These are phyloP conservation scores for Candida sphagnicola DNA, from an alignment of 805 yeast genomes.

Conservation along the genomic window DNA sequence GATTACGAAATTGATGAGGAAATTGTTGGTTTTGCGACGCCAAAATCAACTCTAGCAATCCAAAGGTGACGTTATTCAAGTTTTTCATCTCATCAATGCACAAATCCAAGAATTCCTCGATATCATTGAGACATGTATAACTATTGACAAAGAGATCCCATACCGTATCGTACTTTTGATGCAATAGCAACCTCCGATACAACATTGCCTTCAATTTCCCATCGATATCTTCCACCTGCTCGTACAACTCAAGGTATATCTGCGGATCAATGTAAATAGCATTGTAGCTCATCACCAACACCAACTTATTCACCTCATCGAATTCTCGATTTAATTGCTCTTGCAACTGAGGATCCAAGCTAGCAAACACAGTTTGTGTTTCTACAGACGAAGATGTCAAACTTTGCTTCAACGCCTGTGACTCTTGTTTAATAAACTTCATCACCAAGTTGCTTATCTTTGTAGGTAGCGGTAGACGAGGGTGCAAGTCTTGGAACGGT, in stretches of 20 bases:
- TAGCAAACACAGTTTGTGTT: not conserved
- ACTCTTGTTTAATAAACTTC: conserved; percentile 2
- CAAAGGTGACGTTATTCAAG: conserved; percentile 18
- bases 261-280: conserved; percentile 30
- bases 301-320: conserved; percentile 27
- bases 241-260: conserved; percentile 18
- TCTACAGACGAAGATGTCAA: too few relatives aligned
- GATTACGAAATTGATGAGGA: conserved; percentile 11
- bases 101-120: conserved; percentile 33
- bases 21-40: conserved; percentile 13
- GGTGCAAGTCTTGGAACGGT: not conserved
- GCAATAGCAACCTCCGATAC: conserved; percentile 26
- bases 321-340: conserved; percentile 17
- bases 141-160: conserved; percentile 28
- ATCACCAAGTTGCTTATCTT: conserved; percentile 3
- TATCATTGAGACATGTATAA: conserved; percentile 27
- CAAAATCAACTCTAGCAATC: conserved; percentile 21
- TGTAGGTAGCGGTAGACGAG: not conserved
- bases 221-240: conserved; percentile 11
- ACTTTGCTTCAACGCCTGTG: conserved; percentile 1
- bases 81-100: conserved; percentile 15
- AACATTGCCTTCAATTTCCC: conserved; percentile 19
- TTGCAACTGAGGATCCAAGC: conserved; percentile 11
- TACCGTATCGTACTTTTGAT: conserved; percentile 23
- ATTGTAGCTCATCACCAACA: conserved; percentile 25